These are phyloP conservation scores for Leishmania braziliensis DNA, from an alignment of 208 protist genomes.

Conservation along the genomic window DNA sequence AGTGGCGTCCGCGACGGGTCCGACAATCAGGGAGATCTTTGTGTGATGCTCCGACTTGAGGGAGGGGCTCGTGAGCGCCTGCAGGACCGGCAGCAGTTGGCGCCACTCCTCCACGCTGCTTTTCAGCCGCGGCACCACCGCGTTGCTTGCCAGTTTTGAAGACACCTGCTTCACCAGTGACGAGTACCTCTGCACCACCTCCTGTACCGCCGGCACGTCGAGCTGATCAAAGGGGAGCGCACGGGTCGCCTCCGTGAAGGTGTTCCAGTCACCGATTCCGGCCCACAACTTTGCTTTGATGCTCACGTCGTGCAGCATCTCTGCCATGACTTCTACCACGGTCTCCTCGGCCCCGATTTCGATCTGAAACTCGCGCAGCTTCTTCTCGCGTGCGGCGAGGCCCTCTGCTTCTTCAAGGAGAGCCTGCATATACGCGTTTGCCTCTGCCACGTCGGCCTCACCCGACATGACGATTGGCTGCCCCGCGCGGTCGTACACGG, in stretches of 20 bases:
- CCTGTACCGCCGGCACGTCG: conserved; percentile 68
- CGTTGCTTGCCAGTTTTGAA: conserved; percentile 78
- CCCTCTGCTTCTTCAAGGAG: conserved; percentile 83
- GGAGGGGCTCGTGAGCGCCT: conserved; percentile 93
- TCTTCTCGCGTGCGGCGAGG: conserved; percentile 85
- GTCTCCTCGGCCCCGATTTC: conserved; percentile 91
- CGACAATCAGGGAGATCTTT: conserved; percentile 77
- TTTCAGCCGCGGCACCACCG: conserved; percentile 83
- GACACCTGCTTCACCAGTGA: conserved; percentile 91
- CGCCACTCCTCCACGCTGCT: conserved; percentile 94
- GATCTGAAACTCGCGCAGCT: conserved; percentile 89
- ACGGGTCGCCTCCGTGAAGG: conserved; percentile 66
- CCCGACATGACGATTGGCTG: conserved; percentile 91
- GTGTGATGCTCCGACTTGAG: conserved; percentile 88
- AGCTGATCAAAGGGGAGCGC: conserved; percentile 79
- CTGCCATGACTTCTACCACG: conserved; percentile 87
- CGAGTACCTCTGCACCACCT: conserved; percentile 87
- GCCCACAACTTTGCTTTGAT: conserved; percentile 90
- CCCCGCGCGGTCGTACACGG: conserved; percentile 82
- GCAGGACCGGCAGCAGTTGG: conserved; percentile 90
- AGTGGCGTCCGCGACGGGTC: conserved; percentile 66
- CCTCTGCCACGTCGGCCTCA: conserved; percentile 71
- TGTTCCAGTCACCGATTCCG: conserved; percentile 85
- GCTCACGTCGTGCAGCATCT: conserved; percentile 92
- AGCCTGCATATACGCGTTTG: conserved; percentile 82